Conservation (phyloP, 371 early-diverging fungal species). For the Vairimorpha ceranae region DNA sequence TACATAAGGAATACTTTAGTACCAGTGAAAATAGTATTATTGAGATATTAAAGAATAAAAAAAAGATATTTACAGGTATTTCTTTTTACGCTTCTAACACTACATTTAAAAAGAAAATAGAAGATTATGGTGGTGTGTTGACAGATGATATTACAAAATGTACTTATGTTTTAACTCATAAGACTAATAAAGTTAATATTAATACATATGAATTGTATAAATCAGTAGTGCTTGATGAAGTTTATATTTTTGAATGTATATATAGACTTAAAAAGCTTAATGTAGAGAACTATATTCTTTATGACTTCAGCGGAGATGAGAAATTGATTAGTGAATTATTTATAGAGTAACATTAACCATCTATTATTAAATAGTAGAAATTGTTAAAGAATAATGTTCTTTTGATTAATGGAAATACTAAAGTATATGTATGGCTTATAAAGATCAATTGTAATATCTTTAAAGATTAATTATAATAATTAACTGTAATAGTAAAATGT, state of each 20-base stretch:
- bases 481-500: too few relatives aligned
- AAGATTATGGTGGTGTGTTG: background rate
- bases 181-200: background rate
- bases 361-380: too few relatives aligned
- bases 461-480: too few relatives aligned
- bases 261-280: background rate
- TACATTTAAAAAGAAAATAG: background rate
- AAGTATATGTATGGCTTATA: too few relatives aligned
- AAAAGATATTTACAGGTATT: constrained; percentile 35
- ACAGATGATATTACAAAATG: background rate
- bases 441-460: too few relatives aligned
- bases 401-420: too few relatives aligned
- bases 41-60: constrained; percentile 28
- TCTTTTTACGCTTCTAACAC: background rate
- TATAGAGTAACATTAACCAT: background rate
- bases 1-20: constrained; percentile 44
- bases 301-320: background rate
- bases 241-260: background rate
- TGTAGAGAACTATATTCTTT: background rate
- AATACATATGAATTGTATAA: background rate
- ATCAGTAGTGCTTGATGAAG: background rate
- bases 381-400: too few relatives aligned
- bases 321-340: background rate
- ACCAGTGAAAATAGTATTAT: background rate
- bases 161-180: background rate